A percentile compares a stretch with the other conserved stretches of the same genome.
Evolutionary conservation across 257 asterid species (phyloP).

Genomic region (Oldenlandia corymbosa): DNA sequence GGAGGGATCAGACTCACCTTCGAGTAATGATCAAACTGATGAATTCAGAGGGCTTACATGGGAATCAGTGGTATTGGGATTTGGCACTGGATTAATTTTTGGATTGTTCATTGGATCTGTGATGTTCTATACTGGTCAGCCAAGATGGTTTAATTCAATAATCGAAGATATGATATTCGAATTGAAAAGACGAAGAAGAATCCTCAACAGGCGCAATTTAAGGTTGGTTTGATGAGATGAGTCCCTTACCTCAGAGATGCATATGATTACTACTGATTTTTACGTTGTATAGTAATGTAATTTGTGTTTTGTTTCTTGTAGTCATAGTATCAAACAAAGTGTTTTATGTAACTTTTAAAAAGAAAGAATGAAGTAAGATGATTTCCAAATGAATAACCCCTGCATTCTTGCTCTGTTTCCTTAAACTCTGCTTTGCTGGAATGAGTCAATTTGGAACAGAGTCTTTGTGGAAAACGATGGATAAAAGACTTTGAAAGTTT

Average conservation of each 20-base stretch:
- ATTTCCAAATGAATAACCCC: no score
- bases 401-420: no score
- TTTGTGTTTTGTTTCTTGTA: no score
- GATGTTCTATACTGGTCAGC: neutral
- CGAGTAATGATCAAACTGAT: neutral
- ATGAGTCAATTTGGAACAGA: no score
- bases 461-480: no score
- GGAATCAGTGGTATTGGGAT: slow-evolving; percentile 9
- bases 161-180: neutral
- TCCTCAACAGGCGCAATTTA: neutral
- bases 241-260: neutral
- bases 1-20: neutral
- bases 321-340: no score
- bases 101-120: neutral
- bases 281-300: no score
- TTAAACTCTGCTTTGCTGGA: no score
- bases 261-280: neutral
- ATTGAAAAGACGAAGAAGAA: neutral
- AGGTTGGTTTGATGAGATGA: neutral
- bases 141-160: neutral
- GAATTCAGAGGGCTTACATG: neutral
- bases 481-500: no score
- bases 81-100: slow-evolving; percentile 1
- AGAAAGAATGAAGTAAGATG: no score
- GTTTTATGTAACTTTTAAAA: no score